These are phyloP conservation scores for Pueraria montana DNA, from an alignment of 306 rosid genomes.

Conservation along the genomic window DNA sequence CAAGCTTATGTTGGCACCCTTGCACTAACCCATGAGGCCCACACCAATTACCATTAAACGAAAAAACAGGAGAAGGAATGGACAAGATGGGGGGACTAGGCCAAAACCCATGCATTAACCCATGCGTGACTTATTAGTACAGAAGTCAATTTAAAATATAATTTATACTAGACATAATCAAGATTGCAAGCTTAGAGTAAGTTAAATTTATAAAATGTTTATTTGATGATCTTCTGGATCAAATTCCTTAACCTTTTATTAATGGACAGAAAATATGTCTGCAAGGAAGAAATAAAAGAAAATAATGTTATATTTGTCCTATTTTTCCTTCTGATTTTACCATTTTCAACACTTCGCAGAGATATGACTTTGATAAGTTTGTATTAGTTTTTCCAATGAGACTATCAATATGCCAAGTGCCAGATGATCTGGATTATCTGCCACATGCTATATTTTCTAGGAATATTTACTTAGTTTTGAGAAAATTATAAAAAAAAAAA, in stretches of 20 bases:
- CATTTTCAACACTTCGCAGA: not conserved
- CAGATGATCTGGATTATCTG: not conserved
- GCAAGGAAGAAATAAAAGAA: not conserved
- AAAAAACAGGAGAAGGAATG: too few species aligned
- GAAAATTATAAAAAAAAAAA: not conserved
- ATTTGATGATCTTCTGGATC: not conserved
- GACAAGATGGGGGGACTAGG: too few species aligned
- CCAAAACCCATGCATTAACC: too few species aligned
- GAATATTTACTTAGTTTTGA: not conserved
- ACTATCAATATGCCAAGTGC: not conserved
- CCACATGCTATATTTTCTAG: not conserved
- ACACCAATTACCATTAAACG: too few species aligned
- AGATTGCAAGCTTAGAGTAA: not conserved
- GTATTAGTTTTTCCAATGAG: not conserved
- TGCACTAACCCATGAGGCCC: too few species aligned
- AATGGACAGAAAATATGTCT: not conserved
- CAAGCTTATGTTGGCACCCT: too few species aligned
- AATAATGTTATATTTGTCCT: not conserved
- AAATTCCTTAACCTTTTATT: not conserved
- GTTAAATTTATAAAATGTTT: not conserved
- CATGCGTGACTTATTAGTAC: not conserved
- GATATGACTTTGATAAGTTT: not conserved
- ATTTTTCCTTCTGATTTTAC: not conserved
- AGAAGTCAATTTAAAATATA: not conserved
- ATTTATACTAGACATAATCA: not conserved